Evolutionary conservation across 768 basidiomycete species (phyloP), one percentile per base, ranked within the genome.

Genomic region (Lyophyllum atratum): DNA sequence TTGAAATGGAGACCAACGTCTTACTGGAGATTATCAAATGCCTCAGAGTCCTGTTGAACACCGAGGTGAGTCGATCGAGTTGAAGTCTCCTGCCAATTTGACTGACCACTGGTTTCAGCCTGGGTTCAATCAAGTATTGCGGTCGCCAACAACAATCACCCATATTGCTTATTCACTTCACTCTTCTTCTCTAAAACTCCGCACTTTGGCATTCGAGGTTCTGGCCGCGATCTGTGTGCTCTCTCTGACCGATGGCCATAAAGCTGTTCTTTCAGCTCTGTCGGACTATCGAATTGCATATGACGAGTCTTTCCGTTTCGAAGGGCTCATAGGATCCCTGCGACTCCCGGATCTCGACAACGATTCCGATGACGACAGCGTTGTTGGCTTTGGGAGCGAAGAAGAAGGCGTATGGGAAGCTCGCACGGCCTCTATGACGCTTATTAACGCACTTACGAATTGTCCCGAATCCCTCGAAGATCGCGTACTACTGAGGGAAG

Each of bases 181-280:
- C 60, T 77, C 78, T 1, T 76, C 87, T 0, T 86, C 88, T 10
- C 73, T 81, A 51, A 94, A 90, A 68, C 73, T 91, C 9, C 84
- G 90, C 55, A 80, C 84, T 0, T 76, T 91, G 22, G 79, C 83
- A 0, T 85, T 87, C 4, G 92, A 95, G 62, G 77, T 95, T 25
- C 80, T 98, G 10, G 91, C 92, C 1, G 95, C 89, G 0, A 83
- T 95, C 40, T 93, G 92, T 66, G 78, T 92, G 21, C 75, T 96
- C 21, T 87, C 89, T 1, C 70, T 81, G 4, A 73, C 74, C 6
- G 85, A 90, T 33, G 93, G 93, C 0, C 87, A 91, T 65, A 85
- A 80, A 58, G 79, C 84, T 2, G 89, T 95, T 8, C 76, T 95
- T 12, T 78, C 86, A 0, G 92, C 92, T 0, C 69, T 95, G 58